Base-by-base conservation (phyloP, 345 rosid species). In the Laguncularia racemosa region DNA sequence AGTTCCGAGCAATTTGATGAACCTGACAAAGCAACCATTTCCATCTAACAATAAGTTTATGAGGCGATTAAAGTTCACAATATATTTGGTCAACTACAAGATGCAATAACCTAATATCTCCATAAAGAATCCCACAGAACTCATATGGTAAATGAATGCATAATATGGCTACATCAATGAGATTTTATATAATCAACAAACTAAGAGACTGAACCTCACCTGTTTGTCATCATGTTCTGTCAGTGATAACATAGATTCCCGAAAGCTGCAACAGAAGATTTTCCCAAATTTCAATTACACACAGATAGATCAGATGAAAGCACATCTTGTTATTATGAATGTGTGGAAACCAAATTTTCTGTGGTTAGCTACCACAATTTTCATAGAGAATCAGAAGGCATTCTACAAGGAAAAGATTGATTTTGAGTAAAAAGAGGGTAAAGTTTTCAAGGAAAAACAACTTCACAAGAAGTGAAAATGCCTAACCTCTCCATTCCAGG, bases 141-240 rank as follows among this genome's bases (percentile, higher is more conserved):
- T 9, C 40, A 33, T 33, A 33, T 33, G 40, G 40, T 33, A 10
- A 33, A 33, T 7, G 5, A 23, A 23, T 6, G 2, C 28, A 23
- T 23, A 6, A 23, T 45, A 46, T 20, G 40, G 38, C 15, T 20
- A 47, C 16, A 58, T 0, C 3, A 16, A 7, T 14, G 16, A 14
- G 11, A 45, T 19, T 16, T 14, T 60, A 44, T 20, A 53, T 53
- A 26, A 28, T 52, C 20, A 38, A 16, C 17, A 20, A 60, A 60
- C 40, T 14, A 16, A 48, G 33, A 44, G 20, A 48, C 45, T 14
- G 38, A 55, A 51, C 15, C 9, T 56, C 76, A 89, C 97, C 97
- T 87, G 89, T 71, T 79, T 85, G 74, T 93, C 97, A 54, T 79
- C 84, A 65, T 93, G 99, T 75, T 93, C 99, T 33, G 99, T 89